Conservation (phyloP, 352 stramenopile species). For the Pythium coloratum region DNA sequence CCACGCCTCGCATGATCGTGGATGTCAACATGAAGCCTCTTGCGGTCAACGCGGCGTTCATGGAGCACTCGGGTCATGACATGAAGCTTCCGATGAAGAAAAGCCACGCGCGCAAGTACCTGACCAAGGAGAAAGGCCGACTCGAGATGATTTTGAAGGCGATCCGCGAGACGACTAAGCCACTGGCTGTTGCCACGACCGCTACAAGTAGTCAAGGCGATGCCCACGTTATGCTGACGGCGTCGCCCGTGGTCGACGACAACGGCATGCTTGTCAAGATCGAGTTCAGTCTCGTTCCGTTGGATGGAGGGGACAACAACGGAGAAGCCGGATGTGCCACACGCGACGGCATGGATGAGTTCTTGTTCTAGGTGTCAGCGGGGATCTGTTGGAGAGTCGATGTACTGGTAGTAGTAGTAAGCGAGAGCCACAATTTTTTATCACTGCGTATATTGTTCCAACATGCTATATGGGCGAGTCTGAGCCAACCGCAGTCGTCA, state of each 20-base stretch:
- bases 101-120: neutral
- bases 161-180: neutral
- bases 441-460: constrained; percentile 27
- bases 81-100: neutral
- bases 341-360: neutral
- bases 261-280: neutral
- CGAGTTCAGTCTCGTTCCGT: neutral
- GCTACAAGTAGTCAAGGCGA: neutral
- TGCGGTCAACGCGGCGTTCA: constrained; percentile 64
- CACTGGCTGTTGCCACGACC: neutral
- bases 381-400: neutral
- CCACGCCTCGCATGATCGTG: constrained; percentile 56
- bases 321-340: too few relatives aligned
- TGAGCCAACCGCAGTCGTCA: neutral
- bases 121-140: neutral
- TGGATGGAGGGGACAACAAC: neutral
- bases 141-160: neutral
- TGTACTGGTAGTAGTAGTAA: neutral
- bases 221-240: neutral
- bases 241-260: neutral
- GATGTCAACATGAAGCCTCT: constrained; percentile 59
- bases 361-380: neutral
- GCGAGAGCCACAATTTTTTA: neutral
- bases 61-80: neutral
- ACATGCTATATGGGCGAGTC: constrained; percentile 26